Evolutionary conservation across 805 yeast genomes (phyloP).

Genomic region (Metschnikowia picachoensis): DNA sequence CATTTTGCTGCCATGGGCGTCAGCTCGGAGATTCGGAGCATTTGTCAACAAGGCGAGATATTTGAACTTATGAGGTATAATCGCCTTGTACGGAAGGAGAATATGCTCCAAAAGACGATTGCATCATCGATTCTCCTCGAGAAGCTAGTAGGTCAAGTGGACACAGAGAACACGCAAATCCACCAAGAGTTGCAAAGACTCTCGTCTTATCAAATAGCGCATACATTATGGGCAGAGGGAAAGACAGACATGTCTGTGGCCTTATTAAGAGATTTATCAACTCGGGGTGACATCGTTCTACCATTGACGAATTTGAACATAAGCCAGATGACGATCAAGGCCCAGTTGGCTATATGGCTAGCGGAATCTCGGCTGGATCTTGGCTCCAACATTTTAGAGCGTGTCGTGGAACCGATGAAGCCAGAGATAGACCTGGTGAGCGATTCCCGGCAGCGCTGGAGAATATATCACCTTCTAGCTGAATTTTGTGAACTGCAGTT

Average conservation of each 20-base stretch:
- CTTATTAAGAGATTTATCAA: conserved; percentile 37
- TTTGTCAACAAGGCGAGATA: conserved; percentile 22
- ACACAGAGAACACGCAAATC: conserved; percentile 7
- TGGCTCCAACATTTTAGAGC: conserved; percentile 51
- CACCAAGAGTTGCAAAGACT: conserved; percentile 9
- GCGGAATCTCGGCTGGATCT: conserved; percentile 67
- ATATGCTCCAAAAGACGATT: conserved; percentile 46
- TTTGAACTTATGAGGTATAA: conserved; percentile 44
- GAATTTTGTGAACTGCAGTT: conserved; percentile 68
- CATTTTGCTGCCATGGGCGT: neutral
- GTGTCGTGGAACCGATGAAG: conserved; percentile 51
- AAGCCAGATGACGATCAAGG: conserved; percentile 23
- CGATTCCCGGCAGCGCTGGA: conserved; percentile 30
- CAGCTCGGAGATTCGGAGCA: neutral
- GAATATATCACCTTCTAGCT: conserved; percentile 59
- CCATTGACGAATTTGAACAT: conserved; percentile 19
- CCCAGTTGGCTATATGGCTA: conserved; percentile 64
- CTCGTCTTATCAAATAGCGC: conserved; percentile 45
- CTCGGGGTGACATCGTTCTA: conserved; percentile 11
- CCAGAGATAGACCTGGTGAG: conserved; percentile 12
- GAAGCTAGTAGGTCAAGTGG: conserved; percentile 24
- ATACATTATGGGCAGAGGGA: conserved; percentile 61
- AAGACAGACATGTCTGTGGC: conserved; percentile 54
- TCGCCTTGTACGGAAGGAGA: conserved; percentile 31
- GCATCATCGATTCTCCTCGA: conserved; percentile 47